phyloP scores from a whole-genome alignment of 352 stramenopile genomes.

The Phytophthora syringae region DNA sequence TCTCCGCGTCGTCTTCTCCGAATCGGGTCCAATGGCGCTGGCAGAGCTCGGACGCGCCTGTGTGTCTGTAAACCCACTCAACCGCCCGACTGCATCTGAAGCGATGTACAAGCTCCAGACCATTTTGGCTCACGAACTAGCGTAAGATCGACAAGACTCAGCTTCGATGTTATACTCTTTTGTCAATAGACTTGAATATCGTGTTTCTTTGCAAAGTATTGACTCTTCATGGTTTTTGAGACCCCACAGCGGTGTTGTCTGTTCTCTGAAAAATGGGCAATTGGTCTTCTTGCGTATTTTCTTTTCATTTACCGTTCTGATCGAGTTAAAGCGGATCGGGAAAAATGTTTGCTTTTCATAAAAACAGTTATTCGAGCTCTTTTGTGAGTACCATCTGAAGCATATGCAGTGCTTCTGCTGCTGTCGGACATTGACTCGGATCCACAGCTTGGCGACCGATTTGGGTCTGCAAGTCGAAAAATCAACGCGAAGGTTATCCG shows the following conservation, averaged over 20 bases:
- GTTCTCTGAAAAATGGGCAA: too few species aligned
- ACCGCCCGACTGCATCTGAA: constrained; percentile 38
- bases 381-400: constrained; percentile 20
- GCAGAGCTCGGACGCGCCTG: constrained; percentile 33
- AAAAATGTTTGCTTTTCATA: too few species aligned
- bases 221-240: too few species aligned
- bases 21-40: constrained; percentile 21
- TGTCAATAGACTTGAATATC: neutral
- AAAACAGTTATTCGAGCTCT: neutral
- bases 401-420: constrained; percentile 55
- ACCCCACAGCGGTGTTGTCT: too few species aligned
- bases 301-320: too few species aligned
- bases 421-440: constrained; percentile 41
- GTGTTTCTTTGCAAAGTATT: too few species aligned
- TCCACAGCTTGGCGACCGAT: constrained; percentile 36
- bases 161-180: too few species aligned
- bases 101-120: constrained; percentile 46
- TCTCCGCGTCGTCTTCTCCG: constrained; percentile 37
- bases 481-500: constrained; percentile 21
- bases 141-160: constrained; percentile 20
- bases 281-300: too few species aligned
- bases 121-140: constrained; percentile 29
- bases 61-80: constrained; percentile 31
- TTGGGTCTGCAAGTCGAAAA: constrained; percentile 21
- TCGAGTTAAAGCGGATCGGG: too few species aligned